Conservation (phyloP, 208 protist species). For the Wallacemonas sp. region DNA sequence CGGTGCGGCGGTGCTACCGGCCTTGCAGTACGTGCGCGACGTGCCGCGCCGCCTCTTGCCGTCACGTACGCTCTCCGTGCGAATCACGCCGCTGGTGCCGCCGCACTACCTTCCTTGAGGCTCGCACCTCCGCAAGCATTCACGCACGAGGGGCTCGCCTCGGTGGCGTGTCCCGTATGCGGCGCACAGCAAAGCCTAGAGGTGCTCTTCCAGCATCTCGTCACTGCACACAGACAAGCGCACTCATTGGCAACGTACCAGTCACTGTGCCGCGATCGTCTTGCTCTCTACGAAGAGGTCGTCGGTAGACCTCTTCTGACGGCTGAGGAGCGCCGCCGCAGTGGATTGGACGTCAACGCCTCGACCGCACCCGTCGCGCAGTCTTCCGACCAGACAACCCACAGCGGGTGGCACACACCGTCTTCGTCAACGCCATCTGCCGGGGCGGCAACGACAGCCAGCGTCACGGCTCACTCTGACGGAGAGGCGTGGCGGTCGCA, state of each 20-base stretch:
- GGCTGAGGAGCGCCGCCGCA: background rate
- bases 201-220: slow-evolving; percentile 71
- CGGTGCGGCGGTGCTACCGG: too few species aligned
- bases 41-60: slow-evolving; percentile 15
- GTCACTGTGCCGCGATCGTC: slow-evolving; percentile 45
- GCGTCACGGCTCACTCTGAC: background rate
- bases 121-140: slow-evolving; percentile 41
- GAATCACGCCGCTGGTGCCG: too few species aligned
- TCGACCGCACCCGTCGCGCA: too few species aligned
- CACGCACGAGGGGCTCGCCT: slow-evolving; percentile 64
- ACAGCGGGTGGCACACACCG: too few species aligned
- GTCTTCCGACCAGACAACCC: too few species aligned
- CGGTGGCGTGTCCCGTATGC: slow-evolving; percentile 30
- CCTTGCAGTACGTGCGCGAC: too few species aligned
- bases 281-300: slow-evolving; percentile 57
- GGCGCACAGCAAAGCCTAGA: slow-evolving; percentile 48
- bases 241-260: slow-evolving; percentile 43
- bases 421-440: slow-evolving; percentile 2
- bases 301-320: slow-evolving; percentile 55
- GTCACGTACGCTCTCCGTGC: too few species aligned
- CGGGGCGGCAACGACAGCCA: too few species aligned
- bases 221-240: slow-evolving; percentile 43
- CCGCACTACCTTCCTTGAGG: too few species aligned
- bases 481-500: slow-evolving; percentile 10
- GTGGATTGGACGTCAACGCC: background rate